phyloP scores from a whole-genome alignment of 73 alveolate species.

The Paramecium biaurelia region DNA sequence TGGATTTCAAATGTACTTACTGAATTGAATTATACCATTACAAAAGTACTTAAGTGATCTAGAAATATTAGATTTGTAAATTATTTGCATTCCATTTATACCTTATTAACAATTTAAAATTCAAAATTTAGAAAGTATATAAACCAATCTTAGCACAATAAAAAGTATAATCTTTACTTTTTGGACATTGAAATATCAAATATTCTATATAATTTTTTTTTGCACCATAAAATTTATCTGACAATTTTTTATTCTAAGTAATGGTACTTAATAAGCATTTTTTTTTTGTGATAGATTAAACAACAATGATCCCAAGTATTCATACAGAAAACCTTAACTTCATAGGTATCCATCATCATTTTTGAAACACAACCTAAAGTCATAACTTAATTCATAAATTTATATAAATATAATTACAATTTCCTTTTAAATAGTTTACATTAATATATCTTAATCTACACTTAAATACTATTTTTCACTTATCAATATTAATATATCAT shows the following conservation, averaged over 20 bases:
- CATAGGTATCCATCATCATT: neutral
- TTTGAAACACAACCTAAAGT: neutral
- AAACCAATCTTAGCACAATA: slow-evolving; percentile 38
- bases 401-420: neutral
- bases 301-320: slow-evolving; percentile 20
- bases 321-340: neutral
- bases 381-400: neutral
- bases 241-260: neutral
- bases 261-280: neutral
- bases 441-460: too few relatives aligned
- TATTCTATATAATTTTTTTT: neutral
- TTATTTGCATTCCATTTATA: neutral
- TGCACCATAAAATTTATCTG: neutral
- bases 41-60: neutral
- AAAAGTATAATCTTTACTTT: neutral
- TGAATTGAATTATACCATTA: neutral
- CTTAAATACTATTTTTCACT: neutral
- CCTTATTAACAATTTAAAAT: neutral
- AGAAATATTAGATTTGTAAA: neutral
- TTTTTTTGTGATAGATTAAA: neutral
- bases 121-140: neutral
- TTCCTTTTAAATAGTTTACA: too few relatives aligned
- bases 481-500: too few relatives aligned
- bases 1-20: neutral
- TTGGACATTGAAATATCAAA: slow-evolving; percentile 7